Evolutionary conservation across 257 asterid species (phyloP), one percentile per base, ranked within the genome.

Genomic region (Capsicum chinense): DNA sequence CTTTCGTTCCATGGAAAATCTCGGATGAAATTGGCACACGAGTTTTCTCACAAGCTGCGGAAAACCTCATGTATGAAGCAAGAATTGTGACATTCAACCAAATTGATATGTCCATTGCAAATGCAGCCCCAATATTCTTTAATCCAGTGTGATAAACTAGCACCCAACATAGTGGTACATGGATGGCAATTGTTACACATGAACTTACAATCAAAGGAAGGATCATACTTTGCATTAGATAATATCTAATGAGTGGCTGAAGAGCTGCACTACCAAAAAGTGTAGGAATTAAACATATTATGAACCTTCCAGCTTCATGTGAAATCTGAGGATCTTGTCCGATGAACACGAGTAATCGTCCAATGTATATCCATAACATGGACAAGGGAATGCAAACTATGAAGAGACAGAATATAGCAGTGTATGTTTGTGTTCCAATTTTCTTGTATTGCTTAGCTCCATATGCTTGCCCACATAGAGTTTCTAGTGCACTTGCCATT

Each of bases 311-410:
- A 42, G 95, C 93, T 87, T 93, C 97, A 5, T 60, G 87, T 3
- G 97, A 93, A 76, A 92, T 93, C 48, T 87, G 83, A 83, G 97
- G 98, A 86, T 95, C 97, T 90, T 95, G 99, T 78, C 97, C 95
- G 0, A 88, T 44, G 35, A 91, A 90, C 0, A 78, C 48, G 50
- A 95, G 93, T 39, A 95, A 11, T 60, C 66, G 83, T 7, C 89
- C 95, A 62, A 92, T 52, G 19, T 85, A 86, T 35, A 88, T 44
- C 97, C 98, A 93, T 67, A 95, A 19, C 73, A 92, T 5, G 14
- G 97, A 90, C 3, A 94, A 48, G 11, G 97, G 97, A 67, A 94
- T 87, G 79, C 92, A 92, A n/a, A 91, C 87, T n/a, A 88, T 54
- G 86, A 85, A 16, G 33, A 93, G 88, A 73, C 88, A 92, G 17